phyloP scores from a whole-genome alignment of 2,329 filamentous ascomycete genomes.

The Hypoxylon sp. region DNA sequence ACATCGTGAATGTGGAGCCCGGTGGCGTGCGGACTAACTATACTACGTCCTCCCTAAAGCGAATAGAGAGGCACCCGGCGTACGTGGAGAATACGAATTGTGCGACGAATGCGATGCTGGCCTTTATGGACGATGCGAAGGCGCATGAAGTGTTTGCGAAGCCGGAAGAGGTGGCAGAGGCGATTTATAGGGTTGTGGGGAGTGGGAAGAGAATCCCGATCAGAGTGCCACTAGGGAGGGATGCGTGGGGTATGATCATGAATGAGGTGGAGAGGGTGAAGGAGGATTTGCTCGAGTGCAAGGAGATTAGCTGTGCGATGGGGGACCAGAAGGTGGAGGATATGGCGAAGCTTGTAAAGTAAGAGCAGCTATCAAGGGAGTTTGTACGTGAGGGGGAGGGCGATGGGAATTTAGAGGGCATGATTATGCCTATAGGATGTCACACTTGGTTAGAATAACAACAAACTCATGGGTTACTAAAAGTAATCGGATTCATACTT shows the following conservation, averaged over 20 bases:
- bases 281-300: slow-evolving; percentile 42
- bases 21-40: slow-evolving; percentile 57
- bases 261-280: slow-evolving; percentile 52
- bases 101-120: slow-evolving; percentile 48
- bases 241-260: slow-evolving; percentile 55
- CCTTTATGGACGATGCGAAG: slow-evolving; percentile 49
- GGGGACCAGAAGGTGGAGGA: slow-evolving; percentile 20
- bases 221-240: slow-evolving; percentile 59
- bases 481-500: background rate
- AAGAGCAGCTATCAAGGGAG: too few relatives aligned
- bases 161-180: slow-evolving; percentile 55
- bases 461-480: background rate
- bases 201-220: slow-evolving; percentile 56
- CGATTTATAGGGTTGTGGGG: slow-evolving; percentile 56
- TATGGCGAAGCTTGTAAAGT: background rate
- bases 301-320: slow-evolving; percentile 51
- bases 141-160: slow-evolving; percentile 51
- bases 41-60: slow-evolving; percentile 46
- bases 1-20: slow-evolving; percentile 60
- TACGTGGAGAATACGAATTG: slow-evolving; percentile 52
- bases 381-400: too few relatives aligned
- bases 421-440: background rate
- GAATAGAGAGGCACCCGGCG: slow-evolving; percentile 56
- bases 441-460: too few relatives aligned
- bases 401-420: background rate